phyloP scores from a whole-genome alignment of 2,329 filamentous ascomycete species.

The Paraphaeosphaeria minitans region DNA sequence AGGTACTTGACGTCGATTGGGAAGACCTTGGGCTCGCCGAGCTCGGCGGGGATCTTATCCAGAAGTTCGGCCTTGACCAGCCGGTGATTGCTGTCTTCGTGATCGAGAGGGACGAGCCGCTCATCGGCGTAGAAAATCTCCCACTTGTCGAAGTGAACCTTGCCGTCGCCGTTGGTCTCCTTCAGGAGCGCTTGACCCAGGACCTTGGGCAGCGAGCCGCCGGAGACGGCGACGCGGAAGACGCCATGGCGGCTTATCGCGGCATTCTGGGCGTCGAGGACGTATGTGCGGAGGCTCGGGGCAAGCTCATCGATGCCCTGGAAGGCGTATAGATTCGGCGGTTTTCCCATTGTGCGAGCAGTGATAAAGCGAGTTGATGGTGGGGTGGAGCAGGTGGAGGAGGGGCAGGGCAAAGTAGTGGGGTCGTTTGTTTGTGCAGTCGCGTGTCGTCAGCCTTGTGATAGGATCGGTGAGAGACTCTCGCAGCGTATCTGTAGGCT shows the following conservation, averaged over 20 bases:
- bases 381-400: slow-evolving; percentile 16
- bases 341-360: slow-evolving; percentile 45
- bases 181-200: slow-evolving; percentile 83
- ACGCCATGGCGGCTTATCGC: slow-evolving; percentile 78
- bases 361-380: slow-evolving; percentile 15
- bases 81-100: slow-evolving; percentile 92
- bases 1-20: slow-evolving; percentile 73
- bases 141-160: slow-evolving; percentile 82
- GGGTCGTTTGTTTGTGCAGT: slow-evolving; percentile 7
- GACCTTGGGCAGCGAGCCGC: slow-evolving; percentile 87
- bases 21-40: slow-evolving; percentile 73
- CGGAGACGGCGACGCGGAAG: slow-evolving; percentile 93
- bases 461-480: too few relatives aligned
- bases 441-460: slow-evolving; percentile 5
- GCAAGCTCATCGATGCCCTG: slow-evolving; percentile 72
- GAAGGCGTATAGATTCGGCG: slow-evolving; percentile 78
- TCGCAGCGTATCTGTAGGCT: background rate
- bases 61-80: slow-evolving; percentile 86
- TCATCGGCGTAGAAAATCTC: slow-evolving; percentile 99
- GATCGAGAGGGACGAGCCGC: slow-evolving; percentile 87
- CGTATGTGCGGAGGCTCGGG: slow-evolving; percentile 76
- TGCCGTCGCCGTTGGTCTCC: slow-evolving; percentile 61
- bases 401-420: slow-evolving; percentile 18
- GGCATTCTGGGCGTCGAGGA: slow-evolving; percentile 79
- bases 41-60: slow-evolving; percentile 77